Evolutionary conservation across 2,329 filamentous ascomycete species (phyloP), one percentile per base, ranked within the genome.

Genomic region (Neonectria sp.): DNA sequence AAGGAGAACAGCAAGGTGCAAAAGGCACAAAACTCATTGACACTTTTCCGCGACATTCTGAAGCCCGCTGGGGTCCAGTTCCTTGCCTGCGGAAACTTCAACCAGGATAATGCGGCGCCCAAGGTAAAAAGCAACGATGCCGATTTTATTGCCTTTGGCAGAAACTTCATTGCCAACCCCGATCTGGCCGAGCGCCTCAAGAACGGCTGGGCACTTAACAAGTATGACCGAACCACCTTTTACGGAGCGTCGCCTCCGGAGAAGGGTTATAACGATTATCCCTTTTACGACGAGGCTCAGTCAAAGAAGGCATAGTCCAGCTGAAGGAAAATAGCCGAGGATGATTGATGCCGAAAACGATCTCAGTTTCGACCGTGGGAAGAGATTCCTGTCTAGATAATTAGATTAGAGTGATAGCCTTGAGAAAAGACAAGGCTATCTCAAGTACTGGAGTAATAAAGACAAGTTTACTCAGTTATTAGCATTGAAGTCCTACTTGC

Each of bases 21-120:
- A 58, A 49, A 67, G 60, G 4, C 31, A 12, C 70, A 75, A 17
- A 74, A 83, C 79, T 73, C 74, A 0, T 64, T 86, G 43, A 79
- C 78, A 3, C 77, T 79, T 24, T 86, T 86, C 78, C 77, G 83
- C 1, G 67, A 78, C 1, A 80, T 81, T 11, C 73, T 86, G 4
- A 76, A 81, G 69, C 77, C 79, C 9, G 79, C 74, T 0, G 82
- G 78, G 1, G 77, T 86, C 37, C 69, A 75, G 4, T 85, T 90
- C 33, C 69, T 90, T 4, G 71, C 89, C n/a, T 83, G 84, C 1
- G 85, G 86, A 53, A 85, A 83, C 2, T 86, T 82, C 72, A 79
- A 77, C 33, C 68, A 79, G 0, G 80, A 78, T 43, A 77, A 79
- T 49, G 79, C 81, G 0, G 81, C 79, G 1, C 80, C 86, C 76